Evolutionary conservation across 2,329 filamentous ascomycete genomes (phyloP).

Genomic region (Aspergillus phoenicis): DNA sequence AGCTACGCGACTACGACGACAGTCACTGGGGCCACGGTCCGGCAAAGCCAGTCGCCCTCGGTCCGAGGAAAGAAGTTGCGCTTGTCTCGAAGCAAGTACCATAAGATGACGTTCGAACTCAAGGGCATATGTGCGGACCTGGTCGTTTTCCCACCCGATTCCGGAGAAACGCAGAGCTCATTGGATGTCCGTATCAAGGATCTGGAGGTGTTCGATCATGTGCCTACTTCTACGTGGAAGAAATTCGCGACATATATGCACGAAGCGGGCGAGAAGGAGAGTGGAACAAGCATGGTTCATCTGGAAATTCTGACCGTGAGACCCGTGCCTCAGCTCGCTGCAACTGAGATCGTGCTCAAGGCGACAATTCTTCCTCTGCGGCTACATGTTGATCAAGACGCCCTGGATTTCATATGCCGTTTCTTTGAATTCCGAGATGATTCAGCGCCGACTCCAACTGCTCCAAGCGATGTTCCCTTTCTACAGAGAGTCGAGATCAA

Average conservation of each 20-base stretch:
- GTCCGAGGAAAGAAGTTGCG: constrained; percentile 63
- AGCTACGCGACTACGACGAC: constrained; percentile 78
- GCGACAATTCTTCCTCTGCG: constrained; percentile 78
- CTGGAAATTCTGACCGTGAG: constrained; percentile 85
- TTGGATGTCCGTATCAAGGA: constrained; percentile 80
- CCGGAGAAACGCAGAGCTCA: constrained; percentile 82
- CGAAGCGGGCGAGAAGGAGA: constrained; percentile 82
- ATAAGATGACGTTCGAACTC: constrained; percentile 95
- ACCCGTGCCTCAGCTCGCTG: constrained; percentile 79
- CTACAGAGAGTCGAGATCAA: constrained; percentile 87
- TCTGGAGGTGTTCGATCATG: constrained; percentile 89
- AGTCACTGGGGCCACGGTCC: constrained; percentile 42
- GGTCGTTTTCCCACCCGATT: constrained; percentile 73
- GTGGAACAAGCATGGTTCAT: constrained; percentile 85
- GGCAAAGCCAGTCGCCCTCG: constrained; percentile 36
- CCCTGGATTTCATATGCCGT: constrained; percentile 91
- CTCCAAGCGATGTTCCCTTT: constrained; percentile 76
- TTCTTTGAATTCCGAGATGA: constrained; percentile 99
- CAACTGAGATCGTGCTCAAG: constrained; percentile 84
- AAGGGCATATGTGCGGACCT: constrained; percentile 82
- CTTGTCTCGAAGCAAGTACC: constrained; percentile 80
- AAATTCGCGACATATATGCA: constrained; percentile 95
- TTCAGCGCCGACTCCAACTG: constrained; percentile 51
- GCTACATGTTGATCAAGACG: constrained; percentile 95
- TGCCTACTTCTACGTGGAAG: constrained; percentile 95